These are phyloP conservation scores for Phytophthora tentaculata DNA, from an alignment of 352 stramenopile species.

Conservation along the genomic window DNA sequence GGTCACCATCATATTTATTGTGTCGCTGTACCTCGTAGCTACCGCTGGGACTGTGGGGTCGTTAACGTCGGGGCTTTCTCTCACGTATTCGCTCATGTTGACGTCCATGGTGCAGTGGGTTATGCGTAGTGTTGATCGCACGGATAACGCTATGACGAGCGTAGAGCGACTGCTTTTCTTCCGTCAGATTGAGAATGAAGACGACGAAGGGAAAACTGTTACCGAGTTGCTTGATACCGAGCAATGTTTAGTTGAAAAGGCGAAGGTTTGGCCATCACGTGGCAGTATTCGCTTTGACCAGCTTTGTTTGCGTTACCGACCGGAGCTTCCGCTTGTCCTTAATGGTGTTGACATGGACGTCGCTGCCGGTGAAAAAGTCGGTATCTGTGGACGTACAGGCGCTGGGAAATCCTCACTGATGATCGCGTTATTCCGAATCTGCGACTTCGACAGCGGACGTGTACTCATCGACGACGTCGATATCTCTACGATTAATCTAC, in stretches of 20 bases:
- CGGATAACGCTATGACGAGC: conserved; percentile 44
- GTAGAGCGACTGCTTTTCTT: conserved; percentile 43
- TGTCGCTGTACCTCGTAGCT: conserved; percentile 88
- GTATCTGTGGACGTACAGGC: conserved; percentile 57
- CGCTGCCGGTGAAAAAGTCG: conserved; percentile 49
- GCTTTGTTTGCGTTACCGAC: conserved; percentile 43
- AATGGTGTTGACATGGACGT: conserved; percentile 43
- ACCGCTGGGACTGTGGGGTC: conserved; percentile 38
- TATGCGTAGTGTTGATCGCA: conserved; percentile 46
- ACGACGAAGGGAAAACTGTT: conserved; percentile 20
- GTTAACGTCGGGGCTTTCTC: conserved; percentile 33
- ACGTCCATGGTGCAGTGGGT: conserved; percentile 54
- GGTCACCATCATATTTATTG: conserved; percentile 87
- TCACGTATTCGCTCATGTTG: conserved; percentile 45
- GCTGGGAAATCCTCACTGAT: conserved; percentile 50
- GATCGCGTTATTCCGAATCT: conserved; percentile 47
- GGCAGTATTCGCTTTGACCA: conserved; percentile 35
- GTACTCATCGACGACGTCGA: conserved; percentile 90
- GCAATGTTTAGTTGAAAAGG: neutral
- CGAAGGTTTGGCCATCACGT: conserved; percentile 29
- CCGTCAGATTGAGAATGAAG: conserved; percentile 42
- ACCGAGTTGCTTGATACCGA: neutral
- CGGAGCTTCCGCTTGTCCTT: conserved; percentile 47
- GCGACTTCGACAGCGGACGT: conserved; percentile 54
- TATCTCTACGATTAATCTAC: conserved; percentile 49